Conservation (phyloP, 2,329 filamentous ascomycete species). For the Cordyceps cateniannulata region DNA sequence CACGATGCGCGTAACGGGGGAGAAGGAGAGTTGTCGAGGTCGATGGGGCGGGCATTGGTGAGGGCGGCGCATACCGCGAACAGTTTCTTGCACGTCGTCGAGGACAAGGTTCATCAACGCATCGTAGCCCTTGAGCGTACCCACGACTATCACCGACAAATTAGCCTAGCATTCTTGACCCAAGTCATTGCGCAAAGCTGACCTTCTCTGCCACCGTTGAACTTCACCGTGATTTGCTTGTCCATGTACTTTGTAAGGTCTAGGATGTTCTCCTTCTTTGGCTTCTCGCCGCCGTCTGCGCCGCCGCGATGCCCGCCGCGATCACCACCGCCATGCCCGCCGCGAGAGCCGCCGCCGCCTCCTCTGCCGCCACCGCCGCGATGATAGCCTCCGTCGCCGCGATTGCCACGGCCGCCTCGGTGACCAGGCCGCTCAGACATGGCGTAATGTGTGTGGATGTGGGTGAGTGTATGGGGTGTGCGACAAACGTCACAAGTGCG, state of each 20-base stretch:
- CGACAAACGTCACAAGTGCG: not conserved
- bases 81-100: slow-evolving; percentile 85
- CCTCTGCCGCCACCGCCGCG: slow-evolving; percentile 37
- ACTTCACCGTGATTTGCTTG: slow-evolving; percentile 91
- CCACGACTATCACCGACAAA: slow-evolving; percentile 55
- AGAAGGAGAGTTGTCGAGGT: too few species aligned
- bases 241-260: slow-evolving; percentile 96
- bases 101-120: slow-evolving; percentile 97
- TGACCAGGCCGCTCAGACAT: slow-evolving; percentile 48
- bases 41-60: too few species aligned
- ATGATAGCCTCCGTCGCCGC: slow-evolving; percentile 30
- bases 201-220: slow-evolving; percentile 92
- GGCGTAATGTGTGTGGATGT: slow-evolving; percentile 19
- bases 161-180: slow-evolving; percentile 6
- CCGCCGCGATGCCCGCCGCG: slow-evolving; percentile 28
- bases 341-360: slow-evolving; percentile 37
- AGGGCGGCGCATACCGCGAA: slow-evolving; percentile 60
- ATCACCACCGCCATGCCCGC: slow-evolving; percentile 32
- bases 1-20: not conserved
- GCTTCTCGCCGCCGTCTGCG: slow-evolving; percentile 56
- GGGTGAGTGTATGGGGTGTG: not conserved
- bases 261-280: slow-evolving; percentile 98
- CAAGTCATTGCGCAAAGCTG: not conserved
- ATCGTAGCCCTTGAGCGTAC: slow-evolving; percentile 90
- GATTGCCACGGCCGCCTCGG: slow-evolving; percentile 38